phyloP scores from a whole-genome alignment of 78 protist genomes.

The Planoprotostelium fungivorum region DNA sequence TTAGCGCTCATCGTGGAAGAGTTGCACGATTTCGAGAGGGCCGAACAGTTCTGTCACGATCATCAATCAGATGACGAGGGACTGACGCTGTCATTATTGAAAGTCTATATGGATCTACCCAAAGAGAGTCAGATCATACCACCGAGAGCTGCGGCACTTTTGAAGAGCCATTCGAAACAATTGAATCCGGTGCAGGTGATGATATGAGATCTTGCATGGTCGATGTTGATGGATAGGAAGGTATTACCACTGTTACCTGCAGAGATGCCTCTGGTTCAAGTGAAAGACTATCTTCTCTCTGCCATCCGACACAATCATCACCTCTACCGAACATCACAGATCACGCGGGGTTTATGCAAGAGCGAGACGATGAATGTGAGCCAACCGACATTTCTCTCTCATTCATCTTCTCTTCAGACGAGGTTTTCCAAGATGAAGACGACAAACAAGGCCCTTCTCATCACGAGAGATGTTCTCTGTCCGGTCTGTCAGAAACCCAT shows the following conservation, averaged over 20 bases:
- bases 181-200: not conserved
- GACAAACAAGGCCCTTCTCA: not conserved
- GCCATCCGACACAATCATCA: not conserved
- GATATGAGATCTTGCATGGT: not conserved
- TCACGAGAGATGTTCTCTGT: not conserved
- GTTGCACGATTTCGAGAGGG: not conserved
- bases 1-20: not conserved
- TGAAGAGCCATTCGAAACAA: not conserved
- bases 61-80: not conserved
- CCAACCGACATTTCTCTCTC: no score
- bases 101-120: not conserved
- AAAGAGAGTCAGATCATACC: not conserved
- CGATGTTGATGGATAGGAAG: no score
- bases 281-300: not conserved
- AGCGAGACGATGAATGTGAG: not conserved
- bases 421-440: not conserved
- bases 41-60: not conserved
- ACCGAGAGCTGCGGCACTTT: not conserved
- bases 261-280: not conserved
- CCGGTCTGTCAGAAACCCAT: not conserved
- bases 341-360: not conserved
- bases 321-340: not conserved
- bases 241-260: not conserved
- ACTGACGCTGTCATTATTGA: not conserved
- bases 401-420: no score